Evolutionary conservation across 805 yeast genomes (phyloP), one percentile per base, ranked within the genome.

Genomic region (Pichia membranifaciens): DNA sequence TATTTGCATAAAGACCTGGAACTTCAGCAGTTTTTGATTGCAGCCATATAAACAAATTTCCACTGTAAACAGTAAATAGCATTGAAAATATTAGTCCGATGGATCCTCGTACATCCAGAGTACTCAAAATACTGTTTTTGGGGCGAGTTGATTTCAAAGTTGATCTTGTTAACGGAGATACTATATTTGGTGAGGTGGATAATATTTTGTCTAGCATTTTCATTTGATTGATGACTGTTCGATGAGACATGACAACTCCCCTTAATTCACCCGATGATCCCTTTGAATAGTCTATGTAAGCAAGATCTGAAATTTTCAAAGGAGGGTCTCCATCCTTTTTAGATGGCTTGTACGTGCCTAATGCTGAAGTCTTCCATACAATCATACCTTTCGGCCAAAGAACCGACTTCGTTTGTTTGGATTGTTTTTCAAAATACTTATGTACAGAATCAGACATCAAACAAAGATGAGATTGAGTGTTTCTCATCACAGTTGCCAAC

Each of bases 231-330:
- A 85, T 74, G 6, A 93, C 77, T 0, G 96, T 89, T 50, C 87
- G 72, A 62, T 93, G 98, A 21, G 93, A 85, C 60, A 93, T 76
- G 1, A 95, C 96, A 32, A 93, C 95, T 16, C 99, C 99, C 49
- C 96, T 73, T 32, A 89, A 67, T 54, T 90, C 95, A 3, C 98
- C 98, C 23, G 86, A 78, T 0, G 97, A 95, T 1, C 95, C 84
- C 55, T 90, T 78, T 0, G 93, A 80, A 59, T 85, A 93, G 66
- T 93, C 99, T 13, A 93, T 90, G 58, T 93, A 93, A 0, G 98
- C 96, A 49, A 93, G 68, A 58, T 87, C 95, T 1, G 90, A 87
- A 1, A 81, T 78, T 54, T 84, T 87, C 39, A 81, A 66, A 0
- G 85, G 78, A 1, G 90, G 87, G 1, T 75, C 74, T 17, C 74